These are phyloP conservation scores for Sanghuangporus sanghuang DNA, from an alignment of 1,284 basidiomycete genomes.

Conservation along the genomic window DNA sequence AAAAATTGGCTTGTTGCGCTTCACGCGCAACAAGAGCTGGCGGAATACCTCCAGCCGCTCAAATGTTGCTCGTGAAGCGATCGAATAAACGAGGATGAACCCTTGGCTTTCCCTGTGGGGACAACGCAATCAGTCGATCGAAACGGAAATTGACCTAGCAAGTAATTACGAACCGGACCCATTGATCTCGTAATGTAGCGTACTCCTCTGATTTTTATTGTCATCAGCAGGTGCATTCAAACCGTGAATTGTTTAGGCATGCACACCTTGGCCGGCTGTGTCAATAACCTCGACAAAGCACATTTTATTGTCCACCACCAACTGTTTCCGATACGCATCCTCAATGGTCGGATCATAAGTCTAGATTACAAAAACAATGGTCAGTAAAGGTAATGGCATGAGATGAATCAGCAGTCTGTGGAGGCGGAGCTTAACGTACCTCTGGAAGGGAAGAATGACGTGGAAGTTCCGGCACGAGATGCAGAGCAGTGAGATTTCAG, in stretches of 20 bases:
- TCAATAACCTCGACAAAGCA: conserved; percentile 92
- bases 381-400: background rate
- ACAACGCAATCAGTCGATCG: background rate
- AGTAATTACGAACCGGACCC: conserved; percentile 78
- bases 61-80: conserved; percentile 91
- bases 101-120: conserved; percentile 88
- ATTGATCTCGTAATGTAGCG: conserved; percentile 96
- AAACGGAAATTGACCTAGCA: background rate
- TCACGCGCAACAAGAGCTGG: conserved; percentile 91
- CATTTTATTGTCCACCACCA: conserved; percentile 88
- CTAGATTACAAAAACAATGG: conserved; percentile 32
- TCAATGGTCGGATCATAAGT: conserved; percentile 93
- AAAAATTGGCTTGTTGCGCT: conserved; percentile 81
- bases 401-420: conserved; percentile 17
- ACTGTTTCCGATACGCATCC: conserved; percentile 90
- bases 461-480: conserved; percentile 10
- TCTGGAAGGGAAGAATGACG: conserved; percentile 33
- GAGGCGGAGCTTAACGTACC: conserved; percentile 31
- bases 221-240: background rate
- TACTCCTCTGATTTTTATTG: conserved; percentile 76
- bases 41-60: conserved; percentile 94
- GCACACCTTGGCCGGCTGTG: conserved; percentile 88
- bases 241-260: background rate
- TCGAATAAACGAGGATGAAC: conserved; percentile 98
- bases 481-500: conserved; percentile 17